Evolutionary conservation across 352 stramenopile genomes (phyloP), one percentile per base, ranked within the genome.

Genomic region (Elongisporangium anandrum): DNA sequence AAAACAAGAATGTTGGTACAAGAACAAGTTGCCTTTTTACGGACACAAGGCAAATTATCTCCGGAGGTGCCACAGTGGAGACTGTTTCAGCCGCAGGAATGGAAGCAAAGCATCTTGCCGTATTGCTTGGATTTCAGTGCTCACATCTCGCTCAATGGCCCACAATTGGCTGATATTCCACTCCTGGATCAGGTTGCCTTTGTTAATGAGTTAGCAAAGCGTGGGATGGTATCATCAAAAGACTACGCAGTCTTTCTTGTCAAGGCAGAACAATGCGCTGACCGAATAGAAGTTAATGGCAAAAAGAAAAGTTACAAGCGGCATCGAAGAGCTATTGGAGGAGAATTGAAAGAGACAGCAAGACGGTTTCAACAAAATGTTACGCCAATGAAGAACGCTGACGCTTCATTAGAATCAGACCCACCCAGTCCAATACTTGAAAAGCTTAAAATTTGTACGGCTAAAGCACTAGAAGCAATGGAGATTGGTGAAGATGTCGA

Each of bases 21-120:
- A 34, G 66, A 76, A 17, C 47, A 68, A 22, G 53, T 81, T 13
- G 57, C 57, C 12, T 45, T 69, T 9, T 70, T 56, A 49, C n/a
- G 24, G 2, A 57, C 60, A 8, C 60, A 71, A 5, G 24, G 38
- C 3, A 58, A 63, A 10, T 26, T 81, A 1, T 63, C 65, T 2
- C 39, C 61, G 0, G 56, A 73, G 50, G 56, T 81, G 24, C 69
- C 67, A 12, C 64, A 76, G 54, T 73, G 50, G 63, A 73, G 69
- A 20, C 70, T 72, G 56, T 78, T 81, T 17, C 59, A 76, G 34
- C 47, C 56, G 3, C 51, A 68, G 50, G 54, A 61, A 26, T 81
- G 72, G 72, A 77, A 70, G 58, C 47, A 63, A 13, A 59, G 76
- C 15, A 56, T 81, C 5, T 39, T 81, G 1, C 72, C 72, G 13